phyloP scores from a whole-genome alignment of 139 green algal species.

The Tetraselmis chui region DNA sequence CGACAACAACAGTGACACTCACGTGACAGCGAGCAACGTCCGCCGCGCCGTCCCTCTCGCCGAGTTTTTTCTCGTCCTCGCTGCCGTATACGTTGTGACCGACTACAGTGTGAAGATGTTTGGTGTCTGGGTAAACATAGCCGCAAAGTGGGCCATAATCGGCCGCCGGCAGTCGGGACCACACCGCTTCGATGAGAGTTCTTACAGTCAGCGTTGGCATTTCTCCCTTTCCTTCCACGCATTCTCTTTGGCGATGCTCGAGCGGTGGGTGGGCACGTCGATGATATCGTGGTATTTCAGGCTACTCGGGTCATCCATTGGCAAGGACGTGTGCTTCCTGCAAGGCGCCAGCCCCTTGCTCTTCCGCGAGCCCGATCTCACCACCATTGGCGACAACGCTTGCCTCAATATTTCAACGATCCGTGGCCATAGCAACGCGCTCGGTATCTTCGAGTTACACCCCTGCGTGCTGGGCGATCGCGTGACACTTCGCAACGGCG shows the following conservation, averaged over 20 bases:
- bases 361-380: slow-evolving; percentile 19
- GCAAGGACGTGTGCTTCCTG: slow-evolving; percentile 23
- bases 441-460: slow-evolving; percentile 10
- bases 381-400: slow-evolving; percentile 20
- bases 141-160: slow-evolving; percentile 12
- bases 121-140: not conserved
- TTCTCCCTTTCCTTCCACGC: slow-evolving; percentile 4
- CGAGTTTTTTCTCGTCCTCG: not conserved
- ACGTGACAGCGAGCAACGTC: too few species aligned
- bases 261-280: slow-evolving; percentile 4
- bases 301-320: slow-evolving; percentile 15
- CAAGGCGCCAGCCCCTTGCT: slow-evolving; percentile 20
- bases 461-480: slow-evolving; percentile 4
- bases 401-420: slow-evolving; percentile 16
- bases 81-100: not conserved
- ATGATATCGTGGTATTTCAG: slow-evolving; percentile 17
- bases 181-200: slow-evolving; percentile 1
- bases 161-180: slow-evolving; percentile 1
- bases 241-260: not conserved
- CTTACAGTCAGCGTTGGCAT: slow-evolving; percentile 16
- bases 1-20: too few species aligned
- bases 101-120: not conserved
- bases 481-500: slow-evolving; percentile 11
- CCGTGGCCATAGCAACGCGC: slow-evolving; percentile 22
- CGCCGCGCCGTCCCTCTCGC: not conserved